phyloP scores from a whole-genome alignment of 129 eudicot genomes.

The Artemisia annua region DNA sequence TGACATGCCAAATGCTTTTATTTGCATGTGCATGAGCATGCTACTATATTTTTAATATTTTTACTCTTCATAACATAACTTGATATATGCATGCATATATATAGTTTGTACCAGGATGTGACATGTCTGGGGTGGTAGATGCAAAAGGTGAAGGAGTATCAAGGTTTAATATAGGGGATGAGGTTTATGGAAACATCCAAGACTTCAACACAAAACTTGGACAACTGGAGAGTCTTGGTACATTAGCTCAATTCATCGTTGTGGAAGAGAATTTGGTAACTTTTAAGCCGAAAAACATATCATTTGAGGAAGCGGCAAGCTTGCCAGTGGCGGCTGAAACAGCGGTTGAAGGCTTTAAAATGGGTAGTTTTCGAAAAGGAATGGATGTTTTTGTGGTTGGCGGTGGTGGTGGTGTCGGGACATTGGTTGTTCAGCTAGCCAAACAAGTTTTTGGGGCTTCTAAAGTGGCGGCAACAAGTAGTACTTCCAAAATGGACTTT shows the following conservation, averaged over 20 bases:
- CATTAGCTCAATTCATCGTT: slow-evolving; percentile 8
- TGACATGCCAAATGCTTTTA: too few species aligned
- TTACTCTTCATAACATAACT: neutral
- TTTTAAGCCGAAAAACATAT: slow-evolving; percentile 38
- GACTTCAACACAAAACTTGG: slow-evolving; percentile 24
- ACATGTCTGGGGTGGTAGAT: slow-evolving; percentile 48
- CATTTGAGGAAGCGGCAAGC: slow-evolving; percentile 53
- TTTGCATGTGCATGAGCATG: too few species aligned
- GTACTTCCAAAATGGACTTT: slow-evolving; percentile 45
- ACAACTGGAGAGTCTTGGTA: slow-evolving; percentile 32
- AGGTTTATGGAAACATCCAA: slow-evolving; percentile 52
- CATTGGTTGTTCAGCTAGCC: slow-evolving; percentile 24
- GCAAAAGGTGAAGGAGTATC: slow-evolving; percentile 30
- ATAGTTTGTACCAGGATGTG: slow-evolving; percentile 53
- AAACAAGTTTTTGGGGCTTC: slow-evolving; percentile 37
- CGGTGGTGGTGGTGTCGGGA: slow-evolving; percentile 53
- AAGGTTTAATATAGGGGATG: slow-evolving; percentile 32
- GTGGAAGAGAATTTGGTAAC: slow-evolving; percentile 49
- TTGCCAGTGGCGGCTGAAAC: slow-evolving; percentile 48
- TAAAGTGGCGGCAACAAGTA: slow-evolving; percentile 40
- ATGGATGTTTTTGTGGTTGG: slow-evolving; percentile 43
- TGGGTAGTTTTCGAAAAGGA: slow-evolving; percentile 22
- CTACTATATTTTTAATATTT: too few species aligned
- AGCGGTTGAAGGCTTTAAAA: slow-evolving; percentile 45
- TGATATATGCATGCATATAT: neutral